Conservation (phyloP, 495 filamentous ascomycete genomes). For the Letharia columbiana region DNA sequence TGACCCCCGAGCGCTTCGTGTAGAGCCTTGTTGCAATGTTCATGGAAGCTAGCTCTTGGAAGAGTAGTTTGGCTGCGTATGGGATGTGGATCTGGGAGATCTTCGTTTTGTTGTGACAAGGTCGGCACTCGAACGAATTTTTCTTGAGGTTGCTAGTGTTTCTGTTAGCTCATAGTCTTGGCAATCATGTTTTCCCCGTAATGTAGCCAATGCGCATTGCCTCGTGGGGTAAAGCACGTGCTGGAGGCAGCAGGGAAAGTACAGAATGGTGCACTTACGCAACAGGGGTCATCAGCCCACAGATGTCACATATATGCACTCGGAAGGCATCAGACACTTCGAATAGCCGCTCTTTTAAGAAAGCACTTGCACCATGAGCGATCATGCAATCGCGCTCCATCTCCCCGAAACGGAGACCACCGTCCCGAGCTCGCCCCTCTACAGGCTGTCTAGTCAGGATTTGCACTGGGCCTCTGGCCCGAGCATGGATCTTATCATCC, state of each 20-base stretch:
- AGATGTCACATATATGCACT: slow-evolving; percentile 98
- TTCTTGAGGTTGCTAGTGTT: slow-evolving; percentile 77
- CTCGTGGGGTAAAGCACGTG: slow-evolving; percentile 26
- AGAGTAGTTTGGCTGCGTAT: slow-evolving; percentile 95
- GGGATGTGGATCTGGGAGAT: slow-evolving; percentile 97
- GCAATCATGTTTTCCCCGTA: not conserved
- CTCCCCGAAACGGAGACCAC: slow-evolving; percentile 98
- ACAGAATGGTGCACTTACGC: slow-evolving; percentile 59
- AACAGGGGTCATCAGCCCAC: slow-evolving; percentile 96
- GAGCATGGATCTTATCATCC: slow-evolving; percentile 98
- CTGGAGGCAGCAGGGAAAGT: not conserved
- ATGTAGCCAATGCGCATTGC: not conserved
- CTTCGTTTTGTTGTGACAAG: slow-evolving; percentile 96
- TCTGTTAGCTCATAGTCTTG: slow-evolving; percentile 24
- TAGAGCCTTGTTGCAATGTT: slow-evolving; percentile 97
- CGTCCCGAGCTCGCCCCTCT: slow-evolving; percentile 93
- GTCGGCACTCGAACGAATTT: slow-evolving; percentile 88
- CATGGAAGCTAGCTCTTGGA: slow-evolving; percentile 97
- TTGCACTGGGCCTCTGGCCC: slow-evolving; percentile 89
- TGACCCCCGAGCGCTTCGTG: slow-evolving; percentile 69
- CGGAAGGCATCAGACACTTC: slow-evolving; percentile 97
- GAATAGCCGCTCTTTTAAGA: slow-evolving; percentile 95
- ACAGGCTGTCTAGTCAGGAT: slow-evolving; percentile 98
- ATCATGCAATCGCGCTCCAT: slow-evolving; percentile 99
- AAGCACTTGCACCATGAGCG: slow-evolving; percentile 88